Evolutionary conservation across 176 grass and related monocot species (phyloP), one percentile per base, ranked within the genome.

Genomic region (Ananas comosus): DNA sequence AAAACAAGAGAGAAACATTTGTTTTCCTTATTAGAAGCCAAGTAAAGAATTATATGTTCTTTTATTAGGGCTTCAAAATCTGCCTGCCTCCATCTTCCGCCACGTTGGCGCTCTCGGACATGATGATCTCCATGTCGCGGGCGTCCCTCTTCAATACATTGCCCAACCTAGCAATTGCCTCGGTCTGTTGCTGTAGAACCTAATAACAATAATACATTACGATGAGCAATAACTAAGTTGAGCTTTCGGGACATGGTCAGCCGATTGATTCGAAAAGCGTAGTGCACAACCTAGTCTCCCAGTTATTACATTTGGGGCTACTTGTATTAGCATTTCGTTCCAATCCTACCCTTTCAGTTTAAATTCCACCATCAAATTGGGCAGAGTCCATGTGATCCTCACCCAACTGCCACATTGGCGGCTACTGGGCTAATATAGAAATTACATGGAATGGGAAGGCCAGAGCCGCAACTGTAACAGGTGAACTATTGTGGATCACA

Each of bases 101-200:
- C 80, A 77, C 72, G 42, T 90, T 87, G 0, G 13, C 83, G 57
- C 79, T 78, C 61, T 90, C 87, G 22, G 78, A 86, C 76, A 82
- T 82, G 59, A 99, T 83, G 59, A 99, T 99, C 76, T 91, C 89
- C 67, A 88, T 49, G 51, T 99, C 94, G 42, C 89, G 83, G 23
- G 85, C 82, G 75, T 99, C 89, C 73, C 87, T 92, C 82, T 99
- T 99, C 58, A 99, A 63, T 51, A 99, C 94, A 83, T 82, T 88
- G 13, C 89, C 89, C 72, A 99, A 79, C 72, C 83, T 93, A 3
- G 82, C 87, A 88, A 99, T 83, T n/a, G 89, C 94, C 71, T 90
- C 87, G 0, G 86, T 99, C 80, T 99, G 89, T 73, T 91, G 87
- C 56, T 90, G 86, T 12, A 99, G 83, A 69, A 82, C 75, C 92